phyloP scores from a whole-genome alignment of 1,139 yeast species.

The Lodderomyces orthopsilosis region DNA sequence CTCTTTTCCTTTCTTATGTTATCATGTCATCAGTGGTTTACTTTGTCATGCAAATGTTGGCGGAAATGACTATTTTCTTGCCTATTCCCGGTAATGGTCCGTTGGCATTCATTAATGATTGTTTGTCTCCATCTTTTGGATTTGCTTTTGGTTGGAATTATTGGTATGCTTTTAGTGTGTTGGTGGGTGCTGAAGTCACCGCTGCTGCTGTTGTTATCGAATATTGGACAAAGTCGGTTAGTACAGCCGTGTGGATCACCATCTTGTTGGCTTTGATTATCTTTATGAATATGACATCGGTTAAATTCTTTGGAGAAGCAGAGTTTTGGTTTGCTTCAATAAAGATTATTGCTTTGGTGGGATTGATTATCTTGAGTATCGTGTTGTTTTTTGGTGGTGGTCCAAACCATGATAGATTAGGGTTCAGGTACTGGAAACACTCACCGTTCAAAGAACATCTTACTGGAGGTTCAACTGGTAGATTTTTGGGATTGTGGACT shows the following conservation, averaged over 20 bases:
- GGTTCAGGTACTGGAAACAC: conserved; percentile 63
- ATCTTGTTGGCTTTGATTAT: conserved; percentile 42
- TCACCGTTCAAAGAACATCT: conserved; percentile 47
- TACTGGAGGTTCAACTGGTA: conserved; percentile 58
- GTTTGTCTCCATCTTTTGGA: conserved; percentile 35
- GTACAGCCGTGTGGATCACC: conserved; percentile 55
- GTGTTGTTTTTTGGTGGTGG: conserved; percentile 50
- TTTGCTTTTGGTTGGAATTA: conserved; percentile 51
- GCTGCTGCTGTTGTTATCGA: conserved; percentile 52
- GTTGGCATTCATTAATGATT: conserved; percentile 36
- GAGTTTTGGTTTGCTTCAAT: conserved; percentile 67
- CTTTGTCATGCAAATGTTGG: conserved; percentile 56
- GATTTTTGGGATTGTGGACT: conserved; percentile 39
- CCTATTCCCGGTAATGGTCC: conserved; percentile 51
- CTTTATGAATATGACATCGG: conserved; percentile 42
- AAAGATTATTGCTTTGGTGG: conserved; percentile 39
- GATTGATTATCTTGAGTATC: conserved; percentile 41
- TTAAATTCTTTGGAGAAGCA: conserved; percentile 58
- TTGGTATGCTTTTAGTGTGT: conserved; percentile 48
- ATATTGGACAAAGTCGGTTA: conserved; percentile 55
- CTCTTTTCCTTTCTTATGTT: conserved; percentile 44
- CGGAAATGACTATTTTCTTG: conserved; percentile 60
- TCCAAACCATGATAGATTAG: conserved; percentile 58
- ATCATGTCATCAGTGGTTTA: conserved; percentile 52
- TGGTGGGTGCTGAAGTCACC: conserved; percentile 50